Conservation (phyloP, 352 stramenopile genomes). For the Phytophthora pluvialis region DNA sequence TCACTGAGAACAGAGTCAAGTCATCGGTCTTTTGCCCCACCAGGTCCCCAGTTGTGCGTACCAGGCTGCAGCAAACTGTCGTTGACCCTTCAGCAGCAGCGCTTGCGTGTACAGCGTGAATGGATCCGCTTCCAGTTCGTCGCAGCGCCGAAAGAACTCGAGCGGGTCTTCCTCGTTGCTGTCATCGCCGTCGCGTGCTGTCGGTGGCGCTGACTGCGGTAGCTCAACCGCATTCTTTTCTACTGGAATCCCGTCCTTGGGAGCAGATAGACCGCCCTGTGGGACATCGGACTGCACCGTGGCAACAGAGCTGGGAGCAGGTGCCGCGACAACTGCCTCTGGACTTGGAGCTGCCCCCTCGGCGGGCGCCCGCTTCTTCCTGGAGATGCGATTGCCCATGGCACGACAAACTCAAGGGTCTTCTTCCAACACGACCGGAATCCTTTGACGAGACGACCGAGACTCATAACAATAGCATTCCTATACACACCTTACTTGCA, state of each 20-base stretch:
- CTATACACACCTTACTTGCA: conserved; percentile 19
- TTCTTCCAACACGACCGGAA: background rate
- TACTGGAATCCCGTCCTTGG: background rate
- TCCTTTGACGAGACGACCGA: background rate
- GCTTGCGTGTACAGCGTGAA: conserved; percentile 52
- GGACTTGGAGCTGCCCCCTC: background rate
- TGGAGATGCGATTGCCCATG: conserved; percentile 40
- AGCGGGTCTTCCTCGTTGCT: conserved; percentile 29
- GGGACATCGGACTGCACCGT: background rate
- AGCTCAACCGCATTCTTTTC: conserved; percentile 1
- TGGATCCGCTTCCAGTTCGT: conserved; percentile 27
- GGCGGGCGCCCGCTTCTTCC: conserved; percentile 14
- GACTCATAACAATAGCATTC: conserved; percentile 22
- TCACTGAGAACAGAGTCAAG: conserved; percentile 14
- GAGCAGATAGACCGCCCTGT: background rate
- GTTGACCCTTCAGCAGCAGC: conserved; percentile 45
- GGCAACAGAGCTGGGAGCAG: background rate
- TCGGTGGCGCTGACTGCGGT: conserved; percentile 14
- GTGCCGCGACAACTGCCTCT: background rate
- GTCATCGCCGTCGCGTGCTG: conserved; percentile 16
- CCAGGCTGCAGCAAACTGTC: conserved; percentile 46
- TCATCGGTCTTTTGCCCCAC: background rate
- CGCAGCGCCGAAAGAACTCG: conserved; percentile 32
- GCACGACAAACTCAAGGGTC: background rate
- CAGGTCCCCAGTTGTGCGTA: conserved; percentile 4